These are phyloP conservation scores for Psidium guajava DNA, from an alignment of 345 rosid species.

Conservation along the genomic window DNA sequence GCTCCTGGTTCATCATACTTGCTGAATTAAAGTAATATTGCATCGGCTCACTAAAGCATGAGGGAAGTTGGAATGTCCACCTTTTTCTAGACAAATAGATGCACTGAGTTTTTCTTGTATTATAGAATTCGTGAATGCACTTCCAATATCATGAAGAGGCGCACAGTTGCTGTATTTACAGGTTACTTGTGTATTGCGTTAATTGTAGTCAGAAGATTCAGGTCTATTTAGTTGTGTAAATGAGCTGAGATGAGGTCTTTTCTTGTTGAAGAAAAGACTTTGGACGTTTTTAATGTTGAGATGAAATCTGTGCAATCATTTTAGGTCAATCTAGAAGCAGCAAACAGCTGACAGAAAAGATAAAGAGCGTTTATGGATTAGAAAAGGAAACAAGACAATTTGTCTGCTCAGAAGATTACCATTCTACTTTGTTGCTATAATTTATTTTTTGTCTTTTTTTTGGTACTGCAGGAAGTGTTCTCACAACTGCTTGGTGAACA, in stretches of 20 bases:
- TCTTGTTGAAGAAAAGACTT: neutral
- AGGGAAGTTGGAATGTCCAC: neutral
- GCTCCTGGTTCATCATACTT: neutral
- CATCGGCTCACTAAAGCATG: neutral
- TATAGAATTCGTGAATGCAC: neutral
- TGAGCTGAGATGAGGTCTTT: neutral
- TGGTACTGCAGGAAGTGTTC: conserved; percentile 76
- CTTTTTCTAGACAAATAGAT: neutral
- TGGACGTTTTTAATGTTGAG: neutral
- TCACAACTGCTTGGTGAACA: conserved; percentile 88
- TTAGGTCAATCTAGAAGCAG: neutral
- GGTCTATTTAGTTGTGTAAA: neutral
- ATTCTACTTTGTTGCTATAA: neutral
- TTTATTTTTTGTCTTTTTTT: neutral
- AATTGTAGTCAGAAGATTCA: neutral
- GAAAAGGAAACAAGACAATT: neutral
- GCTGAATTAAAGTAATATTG: neutral
- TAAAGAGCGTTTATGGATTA: neutral
- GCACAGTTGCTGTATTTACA: neutral
- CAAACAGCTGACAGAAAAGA: neutral
- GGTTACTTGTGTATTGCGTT: neutral
- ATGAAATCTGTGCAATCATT: neutral
- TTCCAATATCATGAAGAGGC: neutral
- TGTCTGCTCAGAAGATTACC: neutral
- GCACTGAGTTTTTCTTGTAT: neutral